Evolutionary conservation across 495 filamentous ascomycete genomes (phyloP), one percentile per base, ranked within the genome.

Genomic region (Aspergillus bertholletiae): DNA sequence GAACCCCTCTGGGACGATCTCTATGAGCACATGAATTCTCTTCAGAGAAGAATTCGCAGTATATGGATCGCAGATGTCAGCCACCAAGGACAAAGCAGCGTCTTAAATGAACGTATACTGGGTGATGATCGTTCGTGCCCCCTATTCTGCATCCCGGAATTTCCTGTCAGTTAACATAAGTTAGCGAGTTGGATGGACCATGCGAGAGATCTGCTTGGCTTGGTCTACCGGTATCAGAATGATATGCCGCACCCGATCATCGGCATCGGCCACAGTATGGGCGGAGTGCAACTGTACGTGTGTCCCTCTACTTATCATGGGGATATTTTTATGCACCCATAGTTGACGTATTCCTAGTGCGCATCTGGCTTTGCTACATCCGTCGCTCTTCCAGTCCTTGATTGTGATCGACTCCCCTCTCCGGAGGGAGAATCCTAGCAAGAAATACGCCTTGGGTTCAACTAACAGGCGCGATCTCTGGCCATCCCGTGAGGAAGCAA

Each of bases 261-360:
- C 49, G 90, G 89, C 17, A 64, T 96, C 1, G 90, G 83, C 15
- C 90, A 96, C 72, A 89, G 85, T 61, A 87, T 89, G 78, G 90
- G 90, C 58, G 86, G 75, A 49, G 77, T 77, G 54, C 76, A 84
- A 46, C 74, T 90, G 57, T 71, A 30, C n/a, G n/a, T n/a, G n/a
- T n/a, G n/a, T n/a, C n/a, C n/a, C n/a, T n/a, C n/a, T n/a, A n/a
- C n/a, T n/a, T n/a, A n/a, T n/a, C n/a, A n/a, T n/a, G n/a, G n/a
- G n/a, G n/a, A n/a, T n/a, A n/a, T n/a, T n/a, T n/a, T n/a, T n/a
- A n/a, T n/a, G n/a, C n/a, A n/a, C n/a, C n/a, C n/a, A n/a, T n/a
- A n/a, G n/a, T n/a, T n/a, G n/a, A n/a, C n/a, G n/a, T n/a, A n/a
- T n/a, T n/a, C n/a, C n/a, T n/a, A n/a, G n/a, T n/a, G n/a, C n/a